These are phyloP conservation scores for Penicillium ochrochloron DNA, from an alignment of 495 filamentous ascomycete genomes.

Conservation along the genomic window DNA sequence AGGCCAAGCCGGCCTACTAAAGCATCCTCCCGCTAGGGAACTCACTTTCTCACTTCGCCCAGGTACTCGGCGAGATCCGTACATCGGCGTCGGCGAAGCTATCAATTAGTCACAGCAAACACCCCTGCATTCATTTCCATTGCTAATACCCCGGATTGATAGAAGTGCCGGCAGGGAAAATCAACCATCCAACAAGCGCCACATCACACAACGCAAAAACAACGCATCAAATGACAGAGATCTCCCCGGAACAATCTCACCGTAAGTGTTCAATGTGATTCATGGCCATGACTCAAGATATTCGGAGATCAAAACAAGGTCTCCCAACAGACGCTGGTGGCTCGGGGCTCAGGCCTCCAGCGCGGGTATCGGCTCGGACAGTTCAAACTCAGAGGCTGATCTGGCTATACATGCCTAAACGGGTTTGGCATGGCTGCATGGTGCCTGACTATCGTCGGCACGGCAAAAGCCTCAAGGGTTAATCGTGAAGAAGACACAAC, in stretches of 20 bases:
- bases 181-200: neutral
- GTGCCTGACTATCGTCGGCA: slow-evolving; percentile 25
- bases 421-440: slow-evolving; percentile 14
- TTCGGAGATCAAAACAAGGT: neutral
- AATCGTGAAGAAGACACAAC: neutral
- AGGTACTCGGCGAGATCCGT: neutral
- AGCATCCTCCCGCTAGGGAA: neutral
- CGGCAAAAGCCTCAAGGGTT: neutral
- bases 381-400: slow-evolving; percentile 3
- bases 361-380: slow-evolving; percentile 8
- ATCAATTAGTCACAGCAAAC: slow-evolving; percentile 3
- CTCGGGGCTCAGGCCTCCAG: neutral
- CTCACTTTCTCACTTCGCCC: neutral
- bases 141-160: neutral
- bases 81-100: neutral
- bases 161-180: neutral
- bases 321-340: neutral
- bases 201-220: neutral
- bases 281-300: neutral
- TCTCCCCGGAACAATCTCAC: neutral
- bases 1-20: neutral
- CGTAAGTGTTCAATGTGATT: neutral
- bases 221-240: neutral
- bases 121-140: neutral
- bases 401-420: slow-evolving; percentile 21